Percentiles rank a stretch among this genome's conserved stretches.
phyloP scores from a whole-genome alignment of 2,329 filamentous ascomycete species.

The Diaporthe australafricana region DNA sequence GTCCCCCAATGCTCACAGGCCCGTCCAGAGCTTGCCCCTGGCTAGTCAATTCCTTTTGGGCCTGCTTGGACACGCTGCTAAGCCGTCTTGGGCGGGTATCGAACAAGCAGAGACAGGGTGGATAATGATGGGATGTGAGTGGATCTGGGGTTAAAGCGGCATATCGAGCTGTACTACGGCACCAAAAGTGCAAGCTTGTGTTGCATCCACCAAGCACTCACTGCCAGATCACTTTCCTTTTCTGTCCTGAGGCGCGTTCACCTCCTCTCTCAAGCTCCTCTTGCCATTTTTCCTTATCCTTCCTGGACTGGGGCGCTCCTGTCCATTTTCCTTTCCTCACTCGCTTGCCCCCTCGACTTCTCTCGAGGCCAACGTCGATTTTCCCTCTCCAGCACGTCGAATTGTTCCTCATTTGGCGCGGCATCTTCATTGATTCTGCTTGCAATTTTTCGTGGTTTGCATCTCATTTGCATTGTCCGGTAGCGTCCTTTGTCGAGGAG shows the following conservation, averaged over 20 bases:
- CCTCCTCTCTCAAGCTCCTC: background rate
- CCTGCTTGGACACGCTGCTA: background rate
- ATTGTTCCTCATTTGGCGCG: slow-evolving; percentile 17
- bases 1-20: background rate
- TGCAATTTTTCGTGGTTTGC: slow-evolving; percentile 28
- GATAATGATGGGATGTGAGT: slow-evolving; percentile 6
- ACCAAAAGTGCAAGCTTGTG: slow-evolving; percentile 15
- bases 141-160: slow-evolving; percentile 27
- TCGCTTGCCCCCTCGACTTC: background rate
- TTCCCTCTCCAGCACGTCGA: slow-evolving; percentile 5
- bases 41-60: slow-evolving; percentile 26
- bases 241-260: slow-evolving; percentile 13
- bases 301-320: background rate
- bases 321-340: background rate
- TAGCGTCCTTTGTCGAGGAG: slow-evolving; percentile 34
- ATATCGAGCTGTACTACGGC: slow-evolving; percentile 13
- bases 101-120: background rate
- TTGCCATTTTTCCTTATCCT: background rate
- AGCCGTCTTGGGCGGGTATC: background rate
- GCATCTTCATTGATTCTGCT: slow-evolving; percentile 27
- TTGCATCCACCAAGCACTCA: slow-evolving; percentile 10
- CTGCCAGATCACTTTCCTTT: slow-evolving; percentile 14
- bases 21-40: slow-evolving; percentile 27
- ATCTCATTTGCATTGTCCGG: slow-evolving; percentile 25
- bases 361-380: slow-evolving; percentile 2